These are phyloP conservation scores for Trametes elegans DNA, from an alignment of 768 basidiomycete species.

Conservation along the genomic window DNA sequence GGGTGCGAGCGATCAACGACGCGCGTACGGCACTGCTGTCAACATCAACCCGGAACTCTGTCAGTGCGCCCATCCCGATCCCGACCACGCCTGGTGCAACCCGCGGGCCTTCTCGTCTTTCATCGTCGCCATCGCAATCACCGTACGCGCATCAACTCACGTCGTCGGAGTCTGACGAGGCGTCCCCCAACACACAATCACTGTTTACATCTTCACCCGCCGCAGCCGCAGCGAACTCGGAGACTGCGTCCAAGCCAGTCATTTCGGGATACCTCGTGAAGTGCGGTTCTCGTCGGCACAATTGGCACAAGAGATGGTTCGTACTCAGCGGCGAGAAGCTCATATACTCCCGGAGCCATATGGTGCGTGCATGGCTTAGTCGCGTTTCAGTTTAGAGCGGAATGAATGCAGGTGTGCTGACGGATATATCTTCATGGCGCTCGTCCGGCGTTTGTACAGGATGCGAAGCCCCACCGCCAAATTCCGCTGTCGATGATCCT, in stretches of 20 bases:
- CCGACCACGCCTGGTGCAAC: constrained; percentile 32
- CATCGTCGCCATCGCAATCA: constrained; percentile 46
- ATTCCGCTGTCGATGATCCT: constrained; percentile 84
- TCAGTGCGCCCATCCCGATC: constrained; percentile 53
- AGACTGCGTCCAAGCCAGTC: constrained; percentile 74
- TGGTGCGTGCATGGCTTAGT: constrained; percentile 59
- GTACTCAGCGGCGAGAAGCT: constrained; percentile 86
- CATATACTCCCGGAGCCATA: constrained; percentile 89
- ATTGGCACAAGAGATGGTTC: constrained; percentile 98
- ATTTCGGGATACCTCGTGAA: constrained; percentile 94
- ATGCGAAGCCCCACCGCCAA: constrained; percentile 82
- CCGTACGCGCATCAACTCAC: constrained; percentile 52
- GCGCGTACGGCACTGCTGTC: constrained; percentile 64
- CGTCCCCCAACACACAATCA: constrained; percentile 45
- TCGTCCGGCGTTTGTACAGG: constrained; percentile 46
- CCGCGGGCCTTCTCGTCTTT: constrained; percentile 38
- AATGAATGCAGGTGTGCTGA: constrained; percentile 5
- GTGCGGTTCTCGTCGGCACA: constrained; percentile 88
- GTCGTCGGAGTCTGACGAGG: constrained; percentile 80
- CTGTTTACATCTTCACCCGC: constrained; percentile 47
- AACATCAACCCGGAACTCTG: constrained; percentile 59
- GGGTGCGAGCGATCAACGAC: constrained; percentile 82
- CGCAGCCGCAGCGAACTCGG: constrained; percentile 22
- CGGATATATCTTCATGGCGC: constrained; percentile 6
- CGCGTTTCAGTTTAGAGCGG: constrained; percentile 6